Evolutionary conservation across 805 yeast genomes (phyloP), one percentile per base, ranked within the genome.

Genomic region (Candida takata): DNA sequence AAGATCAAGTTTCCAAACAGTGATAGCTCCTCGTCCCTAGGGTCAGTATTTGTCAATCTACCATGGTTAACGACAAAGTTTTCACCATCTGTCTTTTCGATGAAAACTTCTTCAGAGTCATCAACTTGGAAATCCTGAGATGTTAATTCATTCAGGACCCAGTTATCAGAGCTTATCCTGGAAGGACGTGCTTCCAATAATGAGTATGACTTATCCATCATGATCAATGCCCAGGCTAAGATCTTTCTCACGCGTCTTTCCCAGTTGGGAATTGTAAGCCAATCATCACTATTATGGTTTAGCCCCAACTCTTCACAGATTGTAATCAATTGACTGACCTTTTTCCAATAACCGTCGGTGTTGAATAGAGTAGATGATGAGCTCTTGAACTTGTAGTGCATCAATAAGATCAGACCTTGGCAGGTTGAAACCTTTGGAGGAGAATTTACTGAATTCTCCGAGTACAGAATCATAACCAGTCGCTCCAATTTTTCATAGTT

Each of bases 371-470:
- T 18, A 19, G 24, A 8, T 13, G 33, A 30, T 12, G 24, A 16
- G 6, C 33, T 30, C 18, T 29, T 33, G 35, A 42, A 41, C 3
- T 43, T 26, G 36, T 57, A 55, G 28, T 56, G 50, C 24, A 54
- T 29, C 18, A 67, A 41, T 19, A 67, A 43, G 19, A 66, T 42
- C 5, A 67, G 58, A 0, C 65, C 66, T 43, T 67, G 72, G 14
- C 65, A 52, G 2, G 61, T 59, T 4, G 66, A 56, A 19, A 62
- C 47, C 23, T 62, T 54, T 24, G 50, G 50, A 3, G 61, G 50
- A 8, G 46, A 27, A 30, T 51, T 51, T 14, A 45, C 45, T 16
- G 52, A 26, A 25, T 47, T 46, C 21, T 55, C 60, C 10, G 51
- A 46, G 37, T 52, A 51, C 3, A 55, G 35, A 4, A 55, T 45